Evolutionary conservation across 768 basidiomycete genomes (phyloP).

Genomic region (Kockovaella imperatae): DNA sequence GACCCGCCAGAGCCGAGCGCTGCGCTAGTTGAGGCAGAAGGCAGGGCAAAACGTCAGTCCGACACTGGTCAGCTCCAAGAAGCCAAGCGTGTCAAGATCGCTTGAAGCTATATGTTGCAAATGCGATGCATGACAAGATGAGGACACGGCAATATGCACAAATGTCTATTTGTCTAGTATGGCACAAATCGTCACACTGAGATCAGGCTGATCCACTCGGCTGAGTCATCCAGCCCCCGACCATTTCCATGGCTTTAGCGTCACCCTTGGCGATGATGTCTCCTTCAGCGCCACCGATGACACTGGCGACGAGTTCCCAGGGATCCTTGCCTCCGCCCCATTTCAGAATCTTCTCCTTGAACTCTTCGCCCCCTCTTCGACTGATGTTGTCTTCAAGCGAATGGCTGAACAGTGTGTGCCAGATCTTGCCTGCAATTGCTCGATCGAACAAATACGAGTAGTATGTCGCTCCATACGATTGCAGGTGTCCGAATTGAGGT

Average conservation of each 20-base stretch:
- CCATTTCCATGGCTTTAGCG: conserved; percentile 73
- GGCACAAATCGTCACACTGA: no score
- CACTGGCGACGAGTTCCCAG: conserved; percentile 76
- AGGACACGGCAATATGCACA: no score
- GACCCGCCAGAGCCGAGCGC: conserved; percentile 10
- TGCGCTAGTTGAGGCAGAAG: no score
- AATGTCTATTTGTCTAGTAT: no score
- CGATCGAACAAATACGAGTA: conserved; percentile 96
- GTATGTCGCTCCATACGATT: conserved; percentile 94
- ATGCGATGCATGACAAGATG: no score
- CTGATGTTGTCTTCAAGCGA: conserved; percentile 52
- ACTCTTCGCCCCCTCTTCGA: conserved; percentile 69
- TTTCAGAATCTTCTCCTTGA: conserved; percentile 64
- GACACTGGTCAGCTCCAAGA: neutral
- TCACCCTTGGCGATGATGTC: conserved; percentile 59
- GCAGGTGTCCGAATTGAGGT: conserved; percentile 90
- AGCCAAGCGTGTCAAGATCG: neutral
- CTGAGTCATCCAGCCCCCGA: conserved; percentile 72
- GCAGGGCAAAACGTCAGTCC: neutral
- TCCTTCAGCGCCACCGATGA: conserved; percentile 57
- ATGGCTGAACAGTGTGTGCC: conserved; percentile 60
- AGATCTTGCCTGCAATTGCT: conserved; percentile 89
- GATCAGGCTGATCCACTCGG: conserved; percentile 10
- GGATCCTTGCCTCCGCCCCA: conserved; percentile 88
- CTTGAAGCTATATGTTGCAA: no score